Evolutionary conservation across 2,329 filamentous ascomycete species (phyloP), one percentile per base, ranked within the genome.

Genomic region (Cladosporium sp.): DNA sequence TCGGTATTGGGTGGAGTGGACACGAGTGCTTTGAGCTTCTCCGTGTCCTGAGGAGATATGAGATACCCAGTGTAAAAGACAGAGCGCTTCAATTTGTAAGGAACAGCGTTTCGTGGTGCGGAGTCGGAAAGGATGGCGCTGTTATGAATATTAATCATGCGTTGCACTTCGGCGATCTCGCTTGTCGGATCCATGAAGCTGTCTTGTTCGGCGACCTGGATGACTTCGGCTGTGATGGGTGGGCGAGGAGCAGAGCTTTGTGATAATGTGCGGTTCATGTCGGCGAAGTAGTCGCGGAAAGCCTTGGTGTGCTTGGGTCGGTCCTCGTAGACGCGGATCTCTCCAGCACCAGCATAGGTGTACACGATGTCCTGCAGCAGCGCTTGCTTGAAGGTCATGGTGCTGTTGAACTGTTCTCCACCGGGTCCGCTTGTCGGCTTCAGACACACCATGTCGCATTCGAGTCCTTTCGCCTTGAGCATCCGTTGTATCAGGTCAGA

Each of bases 51-150:
- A 57, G 87, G 83, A 48, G 84, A 84, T 69, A 99, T 89, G 78
- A 96, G 87, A 78, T 99, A 98, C 58, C 92, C 92, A 1, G 95
- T 97, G 79, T 94, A 97, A 78, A 93, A 92, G 58, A 97, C 89
- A 1, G 88, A 92, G 75, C 93, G 93, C 77, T 91, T 92, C 76
- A 99, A 92, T 70, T 86, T 84, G 67, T 95, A 79, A 1, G 80
- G 83, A 54, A 79, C 78, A 36, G 81, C 78, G 56, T 78, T 78
- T 11, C 76, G 75, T 0, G 82, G 81, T 48, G 80, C 82, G 11
- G 76, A 80, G 65, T 75, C 78, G 58, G 68, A 78, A 69, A 81
- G 79, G 48, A 89, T 79, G 26, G 85, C 80, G 3, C 81, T 79
- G 76, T 98, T 99, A 81, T 98, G 94, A 23, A 86, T 83, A 75